Conservation (phyloP, 345 rosid species). For the Alliaria petiolata region DNA sequence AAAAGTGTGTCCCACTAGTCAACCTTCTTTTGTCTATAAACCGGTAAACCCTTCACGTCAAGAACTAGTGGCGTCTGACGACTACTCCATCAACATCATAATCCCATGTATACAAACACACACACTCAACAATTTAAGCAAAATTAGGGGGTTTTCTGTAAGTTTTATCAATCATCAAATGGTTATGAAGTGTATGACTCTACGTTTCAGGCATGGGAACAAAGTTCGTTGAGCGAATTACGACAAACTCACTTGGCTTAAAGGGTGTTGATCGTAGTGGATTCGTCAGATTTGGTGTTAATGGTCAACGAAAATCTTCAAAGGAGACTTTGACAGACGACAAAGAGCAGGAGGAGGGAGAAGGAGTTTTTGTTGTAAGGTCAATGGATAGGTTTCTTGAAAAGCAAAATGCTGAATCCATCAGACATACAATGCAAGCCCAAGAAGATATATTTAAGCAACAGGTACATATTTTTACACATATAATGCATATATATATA, state of each 20-base stretch:
- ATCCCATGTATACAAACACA: background rate
- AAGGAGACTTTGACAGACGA: slow-evolving; percentile 21
- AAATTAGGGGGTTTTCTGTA: slow-evolving; percentile 3
- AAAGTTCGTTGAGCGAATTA: slow-evolving; percentile 43
- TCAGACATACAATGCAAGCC: slow-evolving; percentile 72
- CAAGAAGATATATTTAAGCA: slow-evolving; percentile 73
- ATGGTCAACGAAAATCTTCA: slow-evolving; percentile 38
- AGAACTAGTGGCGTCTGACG: slow-evolving; percentile 31
- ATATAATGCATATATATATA: too few species aligned
- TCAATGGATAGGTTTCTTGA: slow-evolving; percentile 49
- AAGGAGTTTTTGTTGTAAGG: slow-evolving; percentile 17
- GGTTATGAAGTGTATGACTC: slow-evolving; percentile 1
- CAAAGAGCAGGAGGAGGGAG: slow-evolving; percentile 23
- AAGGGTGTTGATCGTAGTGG: slow-evolving; percentile 33
- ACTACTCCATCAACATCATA: slow-evolving; percentile 30
- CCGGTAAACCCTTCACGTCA: slow-evolving; percentile 31
- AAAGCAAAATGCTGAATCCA: slow-evolving; percentile 47
- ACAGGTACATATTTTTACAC: slow-evolving; percentile 58
- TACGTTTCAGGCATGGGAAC: slow-evolving; percentile 80
- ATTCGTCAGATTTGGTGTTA: slow-evolving; percentile 35
- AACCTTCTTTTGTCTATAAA: slow-evolving; percentile 30
- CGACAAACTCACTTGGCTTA: slow-evolving; percentile 27
- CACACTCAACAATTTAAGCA: background rate
- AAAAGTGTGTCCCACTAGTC: slow-evolving; percentile 31
- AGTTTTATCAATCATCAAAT: slow-evolving; percentile 9